Conservation (phyloP, 2,329 filamentous ascomycete genomes). For the Colletotrichum sp. region DNA sequence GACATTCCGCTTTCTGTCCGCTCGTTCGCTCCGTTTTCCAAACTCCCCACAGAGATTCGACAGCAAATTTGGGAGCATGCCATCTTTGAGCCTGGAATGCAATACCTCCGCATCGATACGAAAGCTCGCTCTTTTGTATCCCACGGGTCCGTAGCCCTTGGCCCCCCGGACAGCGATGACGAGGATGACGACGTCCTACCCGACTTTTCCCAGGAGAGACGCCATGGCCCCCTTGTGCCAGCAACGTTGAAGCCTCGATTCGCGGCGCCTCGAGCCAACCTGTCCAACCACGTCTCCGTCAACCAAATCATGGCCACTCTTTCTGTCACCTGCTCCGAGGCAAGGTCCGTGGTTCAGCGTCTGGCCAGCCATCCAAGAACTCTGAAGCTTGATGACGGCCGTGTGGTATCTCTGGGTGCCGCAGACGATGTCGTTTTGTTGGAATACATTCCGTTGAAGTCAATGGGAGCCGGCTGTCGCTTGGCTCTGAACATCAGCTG, state of each 20-base stretch:
- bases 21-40: constrained; percentile 33
- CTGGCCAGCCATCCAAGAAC: constrained; percentile 14
- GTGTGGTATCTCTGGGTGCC: constrained; percentile 32
- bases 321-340: constrained; percentile 13
- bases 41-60: constrained; percentile 39
- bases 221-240: constrained; percentile 15
- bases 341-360: neutral
- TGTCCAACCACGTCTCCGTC: constrained; percentile 35
- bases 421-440: constrained; percentile 36
- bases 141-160: neutral
- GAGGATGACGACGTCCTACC: constrained; percentile 24
- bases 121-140: neutral
- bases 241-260: constrained; percentile 30
- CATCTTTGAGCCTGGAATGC: constrained; percentile 36
- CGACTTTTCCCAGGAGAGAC: constrained; percentile 26
- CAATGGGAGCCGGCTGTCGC: constrained; percentile 29
- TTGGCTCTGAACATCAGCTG: constrained; percentile 32
- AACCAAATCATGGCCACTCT: constrained; percentile 21
- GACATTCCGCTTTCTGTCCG: constrained; percentile 34
- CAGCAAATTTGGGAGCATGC: constrained; percentile 37
- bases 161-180: neutral
- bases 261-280: constrained; percentile 32
- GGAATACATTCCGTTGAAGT: constrained; percentile 35
- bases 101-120: constrained; percentile 32
- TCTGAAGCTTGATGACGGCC: constrained; percentile 29